phyloP scores from a whole-genome alignment of 495 filamentous ascomycete genomes.

The Tuber indicum region DNA sequence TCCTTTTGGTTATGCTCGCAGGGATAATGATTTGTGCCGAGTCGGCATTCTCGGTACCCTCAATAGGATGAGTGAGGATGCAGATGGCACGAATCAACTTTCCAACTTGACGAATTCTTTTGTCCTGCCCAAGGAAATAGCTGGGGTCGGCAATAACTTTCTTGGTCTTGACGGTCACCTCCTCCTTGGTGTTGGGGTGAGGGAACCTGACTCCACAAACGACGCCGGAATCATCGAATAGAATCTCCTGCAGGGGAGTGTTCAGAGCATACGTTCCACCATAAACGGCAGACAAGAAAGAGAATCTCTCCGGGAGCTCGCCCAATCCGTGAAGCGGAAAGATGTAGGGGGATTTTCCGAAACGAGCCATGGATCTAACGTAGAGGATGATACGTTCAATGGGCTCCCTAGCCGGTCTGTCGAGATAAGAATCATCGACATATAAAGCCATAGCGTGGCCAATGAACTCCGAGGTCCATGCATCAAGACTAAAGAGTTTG shows the following conservation, averaged over 20 bases:
- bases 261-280: conserved; percentile 99
- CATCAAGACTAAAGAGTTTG: conserved; percentile 90
- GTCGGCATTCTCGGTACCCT: conserved; percentile 76
- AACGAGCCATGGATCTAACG: conserved; percentile 94
- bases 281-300: conserved; percentile 93
- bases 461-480: conserved; percentile 89
- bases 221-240: conserved; percentile 72
- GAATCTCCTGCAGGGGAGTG: conserved; percentile 80
- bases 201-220: conserved; percentile 73
- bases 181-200: conserved; percentile 83
- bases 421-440: conserved; percentile 79
- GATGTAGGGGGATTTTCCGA: conserved; percentile 98
- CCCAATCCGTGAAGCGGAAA: conserved; percentile 97
- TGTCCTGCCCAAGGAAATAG: conserved; percentile 66
- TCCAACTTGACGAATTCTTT: conserved; percentile 74
- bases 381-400: conserved; percentile 92
- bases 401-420: conserved; percentile 66
- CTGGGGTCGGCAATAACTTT: conserved; percentile 94
- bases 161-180: conserved; percentile 90
- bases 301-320: conserved; percentile 96
- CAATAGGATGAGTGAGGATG: conserved; percentile 90
- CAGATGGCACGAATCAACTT: conserved; percentile 95
- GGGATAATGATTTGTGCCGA: conserved; percentile 96
- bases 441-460: conserved; percentile 98
- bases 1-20: conserved; percentile 89